Percentiles rank a stretch among this genome's conserved stretches.
Conservation (phyloP, 257 asterid species). For the Rehmannia glutinosa region DNA sequence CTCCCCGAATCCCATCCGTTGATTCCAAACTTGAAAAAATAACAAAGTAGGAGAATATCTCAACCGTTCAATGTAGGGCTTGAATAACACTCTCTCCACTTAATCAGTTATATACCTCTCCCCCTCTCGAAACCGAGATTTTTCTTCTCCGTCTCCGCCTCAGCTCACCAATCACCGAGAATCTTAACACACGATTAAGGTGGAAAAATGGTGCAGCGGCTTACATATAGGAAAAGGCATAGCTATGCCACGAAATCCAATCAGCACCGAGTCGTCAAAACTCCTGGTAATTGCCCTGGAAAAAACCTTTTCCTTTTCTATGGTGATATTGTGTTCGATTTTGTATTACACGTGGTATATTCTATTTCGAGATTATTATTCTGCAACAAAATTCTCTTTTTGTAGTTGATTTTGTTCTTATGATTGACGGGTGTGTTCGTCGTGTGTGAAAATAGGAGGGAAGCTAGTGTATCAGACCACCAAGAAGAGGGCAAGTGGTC, state of each 20-base stretch:
- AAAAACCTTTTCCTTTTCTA: too few species aligned
- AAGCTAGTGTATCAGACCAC: constrained; percentile 74
- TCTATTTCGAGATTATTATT: background rate
- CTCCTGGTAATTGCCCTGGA: constrained; percentile 78
- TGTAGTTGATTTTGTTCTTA: background rate
- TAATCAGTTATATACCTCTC: background rate
- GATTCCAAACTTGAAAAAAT: background rate
- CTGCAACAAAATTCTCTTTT: background rate
- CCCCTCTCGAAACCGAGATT: background rate
- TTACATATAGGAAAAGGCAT: constrained; percentile 56
- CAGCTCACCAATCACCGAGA: constrained; percentile 4
- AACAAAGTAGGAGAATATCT: background rate
- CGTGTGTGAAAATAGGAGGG: constrained; percentile 45
- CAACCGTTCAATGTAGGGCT: constrained; percentile 17
- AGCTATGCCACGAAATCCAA: constrained; percentile 80
- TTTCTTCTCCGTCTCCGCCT: constrained; percentile 9
- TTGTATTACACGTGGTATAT: too few species aligned
- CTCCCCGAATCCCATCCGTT: background rate
- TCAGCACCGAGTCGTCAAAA: constrained; percentile 64
- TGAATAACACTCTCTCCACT: background rate
- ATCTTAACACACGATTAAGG: background rate
- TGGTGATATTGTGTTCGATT: too few species aligned
- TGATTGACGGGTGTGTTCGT: background rate
- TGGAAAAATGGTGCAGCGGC: constrained; percentile 65
- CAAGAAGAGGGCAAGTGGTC: constrained; percentile 78